Percentiles rank a stretch among this genome's conserved stretches.
These are phyloP conservation scores for Ogataea kodamae DNA, from an alignment of 805 yeast genomes.

Conservation along the genomic window DNA sequence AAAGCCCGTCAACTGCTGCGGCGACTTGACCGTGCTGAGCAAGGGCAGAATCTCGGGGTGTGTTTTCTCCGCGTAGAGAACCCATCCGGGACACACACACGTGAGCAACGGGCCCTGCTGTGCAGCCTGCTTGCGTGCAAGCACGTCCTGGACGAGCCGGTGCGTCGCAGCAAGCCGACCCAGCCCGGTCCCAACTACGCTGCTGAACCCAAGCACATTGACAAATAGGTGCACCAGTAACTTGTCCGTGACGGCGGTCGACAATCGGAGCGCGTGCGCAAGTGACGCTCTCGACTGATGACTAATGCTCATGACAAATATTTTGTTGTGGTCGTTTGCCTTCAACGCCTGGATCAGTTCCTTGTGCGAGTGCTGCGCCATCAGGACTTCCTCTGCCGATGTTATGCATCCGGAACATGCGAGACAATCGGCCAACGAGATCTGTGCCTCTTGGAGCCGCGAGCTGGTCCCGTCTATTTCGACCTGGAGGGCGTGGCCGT, in stretches of 20 bases:
- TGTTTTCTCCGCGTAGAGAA: constrained; percentile 91
- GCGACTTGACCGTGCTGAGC: constrained; percentile 74
- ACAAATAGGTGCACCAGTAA: constrained; percentile 56
- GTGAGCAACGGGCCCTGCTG: constrained; percentile 53
- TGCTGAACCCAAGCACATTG: constrained; percentile 60
- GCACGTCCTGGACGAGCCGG: constrained; percentile 42
- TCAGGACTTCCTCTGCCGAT: constrained; percentile 91
- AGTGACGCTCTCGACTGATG: constrained; percentile 85
- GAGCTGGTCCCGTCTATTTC: constrained; percentile 51
- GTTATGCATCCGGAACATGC: constrained; percentile 98
- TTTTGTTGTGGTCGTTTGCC: constrained; percentile 29
- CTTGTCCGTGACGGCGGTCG: constrained; percentile 57
- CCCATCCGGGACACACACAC: constrained; percentile 94
- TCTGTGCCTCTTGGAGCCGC: constrained; percentile 73
- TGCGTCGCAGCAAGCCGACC: constrained; percentile 68
- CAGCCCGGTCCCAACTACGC: constrained; percentile 79
- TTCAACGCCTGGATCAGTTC: constrained; percentile 64
- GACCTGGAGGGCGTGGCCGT: constrained; percentile 67
- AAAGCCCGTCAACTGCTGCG: constrained; percentile 90
- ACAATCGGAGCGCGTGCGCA: constrained; percentile 59
- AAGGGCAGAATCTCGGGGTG: constrained; percentile 78
- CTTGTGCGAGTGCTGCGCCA: constrained; percentile 85
- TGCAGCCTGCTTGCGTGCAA: constrained; percentile 10
- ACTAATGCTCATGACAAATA: constrained; percentile 72
- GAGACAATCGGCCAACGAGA: constrained; percentile 85